Conservation (phyloP, 768 basidiomycete species). For the Ramaria sp. region DNA sequence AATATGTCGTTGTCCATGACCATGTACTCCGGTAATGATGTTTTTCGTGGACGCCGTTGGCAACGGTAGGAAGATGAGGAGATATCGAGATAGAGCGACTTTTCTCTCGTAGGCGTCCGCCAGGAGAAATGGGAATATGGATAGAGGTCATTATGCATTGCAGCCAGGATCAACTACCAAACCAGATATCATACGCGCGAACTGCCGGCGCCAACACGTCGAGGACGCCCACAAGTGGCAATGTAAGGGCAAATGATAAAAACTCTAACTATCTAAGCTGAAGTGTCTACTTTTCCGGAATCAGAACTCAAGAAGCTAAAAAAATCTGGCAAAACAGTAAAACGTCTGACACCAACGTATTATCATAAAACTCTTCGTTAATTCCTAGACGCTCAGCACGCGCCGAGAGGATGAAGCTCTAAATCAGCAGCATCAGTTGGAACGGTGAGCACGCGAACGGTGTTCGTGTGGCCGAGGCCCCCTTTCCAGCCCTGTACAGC, state of each 20-base stretch:
- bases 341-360: no score
- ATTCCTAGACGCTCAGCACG: neutral
- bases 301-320: no score
- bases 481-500: conserved; percentile 99
- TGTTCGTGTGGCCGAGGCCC: conserved; percentile 93
- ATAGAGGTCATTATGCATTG: conserved; percentile 7
- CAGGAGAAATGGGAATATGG: neutral
- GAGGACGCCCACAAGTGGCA: neutral
- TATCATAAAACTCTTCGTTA: no score
- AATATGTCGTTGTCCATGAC: conserved; percentile 46
- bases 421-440: conserved; percentile 75
- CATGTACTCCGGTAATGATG: conserved; percentile 1
- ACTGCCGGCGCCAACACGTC: neutral
- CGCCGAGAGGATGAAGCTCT: conserved; percentile 51
- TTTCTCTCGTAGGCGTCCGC: conserved; percentile 11
- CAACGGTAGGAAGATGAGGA: conserved; percentile 11
- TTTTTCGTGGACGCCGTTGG: conserved; percentile 15
- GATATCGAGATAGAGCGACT: conserved; percentile 12
- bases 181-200: neutral
- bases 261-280: no score
- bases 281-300: no score
- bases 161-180: neutral
- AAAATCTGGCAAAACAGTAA: no score
- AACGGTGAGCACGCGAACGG: conserved; percentile 71
- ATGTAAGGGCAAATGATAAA: no score